Percentiles rank a stretch among this genome's conserved stretches.
Conservation (phyloP, 1,284 basidiomycete species). For the Ganoderma boninense region DNA sequence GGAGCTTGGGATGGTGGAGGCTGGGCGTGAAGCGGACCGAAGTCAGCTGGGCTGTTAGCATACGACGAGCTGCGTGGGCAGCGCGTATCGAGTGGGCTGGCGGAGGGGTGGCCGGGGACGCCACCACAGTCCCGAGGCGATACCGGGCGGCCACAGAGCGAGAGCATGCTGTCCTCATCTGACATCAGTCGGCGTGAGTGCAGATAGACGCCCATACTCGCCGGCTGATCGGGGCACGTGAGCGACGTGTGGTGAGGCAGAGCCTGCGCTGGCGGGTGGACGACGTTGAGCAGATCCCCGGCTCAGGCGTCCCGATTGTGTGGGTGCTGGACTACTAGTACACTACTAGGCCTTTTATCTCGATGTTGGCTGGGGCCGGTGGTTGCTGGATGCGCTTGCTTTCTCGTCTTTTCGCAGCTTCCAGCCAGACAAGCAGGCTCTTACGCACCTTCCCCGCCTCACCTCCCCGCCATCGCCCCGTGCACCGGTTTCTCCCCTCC, state of each 20-base stretch:
- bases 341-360: slow-evolving; percentile 10
- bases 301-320: slow-evolving; percentile 4
- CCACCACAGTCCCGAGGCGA: background rate
- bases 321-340: background rate
- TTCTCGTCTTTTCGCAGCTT: slow-evolving; percentile 28
- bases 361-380: slow-evolving; percentile 13
- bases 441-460: slow-evolving; percentile 24
- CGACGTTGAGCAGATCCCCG: background rate
- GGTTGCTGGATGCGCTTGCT: slow-evolving; percentile 33
- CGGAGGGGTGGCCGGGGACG: background rate
- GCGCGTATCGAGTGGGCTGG: slow-evolving; percentile 6
- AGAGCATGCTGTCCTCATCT: background rate
- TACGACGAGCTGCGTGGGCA: background rate
- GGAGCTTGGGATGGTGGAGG: background rate
- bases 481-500: slow-evolving; percentile 12
- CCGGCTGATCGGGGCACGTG: slow-evolving; percentile 5
- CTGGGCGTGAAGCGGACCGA: background rate
- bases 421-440: slow-evolving; percentile 32
- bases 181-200: background rate
- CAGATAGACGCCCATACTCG: background rate
- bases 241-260: background rate
- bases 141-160: slow-evolving; percentile 5
- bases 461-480: slow-evolving; percentile 16
- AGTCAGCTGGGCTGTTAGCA: background rate
- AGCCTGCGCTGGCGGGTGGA: background rate